phyloP scores from a whole-genome alignment of 2,329 filamentous ascomycete species.

The Trichoderma aggressivum region DNA sequence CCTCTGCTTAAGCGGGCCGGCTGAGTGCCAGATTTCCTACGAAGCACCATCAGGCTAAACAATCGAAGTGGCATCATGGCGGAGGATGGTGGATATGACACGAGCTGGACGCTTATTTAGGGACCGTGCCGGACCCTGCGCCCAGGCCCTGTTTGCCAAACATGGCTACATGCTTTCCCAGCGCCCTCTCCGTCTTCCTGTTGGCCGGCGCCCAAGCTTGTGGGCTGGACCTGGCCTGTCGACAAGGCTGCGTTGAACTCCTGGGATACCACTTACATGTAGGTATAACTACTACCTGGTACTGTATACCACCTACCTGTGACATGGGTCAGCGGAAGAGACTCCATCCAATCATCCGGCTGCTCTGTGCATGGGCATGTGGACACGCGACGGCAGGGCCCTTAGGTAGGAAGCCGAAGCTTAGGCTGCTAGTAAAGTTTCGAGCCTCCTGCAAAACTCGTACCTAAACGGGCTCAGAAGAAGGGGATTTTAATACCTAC shows the following conservation, averaged over 20 bases:
- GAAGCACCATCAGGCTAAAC: slow-evolving; percentile 16
- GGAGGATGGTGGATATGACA: slow-evolving; percentile 16
- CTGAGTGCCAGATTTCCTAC: slow-evolving; percentile 15
- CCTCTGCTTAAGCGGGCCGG: slow-evolving; percentile 15
- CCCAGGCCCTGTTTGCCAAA: slow-evolving; percentile 9
- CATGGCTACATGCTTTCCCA: not conserved
- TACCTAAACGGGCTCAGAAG: not conserved
- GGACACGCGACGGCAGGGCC: not conserved
- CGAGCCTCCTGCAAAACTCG: not conserved
- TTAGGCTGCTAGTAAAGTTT: not conserved
- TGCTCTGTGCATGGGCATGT: not conserved
- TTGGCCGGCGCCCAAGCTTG: slow-evolving; percentile 1
- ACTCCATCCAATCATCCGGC: not conserved
- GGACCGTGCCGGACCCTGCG: slow-evolving; percentile 18
- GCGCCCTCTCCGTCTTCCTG: slow-evolving; percentile 7
- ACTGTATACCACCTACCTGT: not conserved
- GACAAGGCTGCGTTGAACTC: slow-evolving; percentile 9
- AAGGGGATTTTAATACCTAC: not conserved
- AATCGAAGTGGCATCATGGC: slow-evolving; percentile 19
- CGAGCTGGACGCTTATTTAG: slow-evolving; percentile 19
- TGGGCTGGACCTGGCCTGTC: not conserved
- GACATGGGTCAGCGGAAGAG: not conserved
- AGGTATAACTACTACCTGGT: not conserved
- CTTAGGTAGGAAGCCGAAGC: not conserved
- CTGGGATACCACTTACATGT: not conserved